These are phyloP conservation scores for Tylopilus vinaceipallidus DNA, from an alignment of 768 basidiomycete species.

Conservation along the genomic window DNA sequence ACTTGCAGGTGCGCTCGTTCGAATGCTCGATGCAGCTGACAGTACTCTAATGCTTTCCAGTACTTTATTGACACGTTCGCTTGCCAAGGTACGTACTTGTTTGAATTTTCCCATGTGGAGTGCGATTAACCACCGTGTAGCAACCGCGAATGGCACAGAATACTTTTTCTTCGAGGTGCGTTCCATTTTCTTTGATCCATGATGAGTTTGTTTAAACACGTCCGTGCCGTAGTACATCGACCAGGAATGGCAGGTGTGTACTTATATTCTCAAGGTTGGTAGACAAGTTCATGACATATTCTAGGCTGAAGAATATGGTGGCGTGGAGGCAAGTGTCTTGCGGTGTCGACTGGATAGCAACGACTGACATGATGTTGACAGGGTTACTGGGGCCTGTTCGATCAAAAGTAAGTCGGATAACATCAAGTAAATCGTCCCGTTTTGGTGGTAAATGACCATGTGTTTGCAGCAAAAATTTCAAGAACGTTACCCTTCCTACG, in stretches of 20 bases:
- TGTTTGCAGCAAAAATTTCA: constrained; percentile 58
- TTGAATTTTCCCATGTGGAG: background rate
- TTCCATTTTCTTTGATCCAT: too few species aligned
- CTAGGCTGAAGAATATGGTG: constrained; percentile 65
- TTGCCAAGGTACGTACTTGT: constrained; percentile 43
- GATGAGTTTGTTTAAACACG: too few species aligned
- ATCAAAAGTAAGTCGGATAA: constrained; percentile 43
- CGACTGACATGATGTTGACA: constrained; percentile 16
- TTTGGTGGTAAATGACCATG: constrained; percentile 23
- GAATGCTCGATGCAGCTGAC: background rate
- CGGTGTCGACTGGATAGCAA: constrained; percentile 1
- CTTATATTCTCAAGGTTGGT: background rate
- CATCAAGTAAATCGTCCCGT: background rate
- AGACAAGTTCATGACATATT: constrained; percentile 14
- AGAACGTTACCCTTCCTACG: constrained; percentile 63
- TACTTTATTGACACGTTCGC: constrained; percentile 84
- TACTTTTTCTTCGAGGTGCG: constrained; percentile 87
- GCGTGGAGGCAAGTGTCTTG: constrained; percentile 57
- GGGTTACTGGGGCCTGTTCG: constrained; percentile 68
- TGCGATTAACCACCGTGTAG: constrained; percentile 27
- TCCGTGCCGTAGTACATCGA: constrained; percentile 56
- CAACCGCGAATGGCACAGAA: constrained; percentile 74
- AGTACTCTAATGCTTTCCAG: constrained; percentile 36
- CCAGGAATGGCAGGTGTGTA: constrained; percentile 74
- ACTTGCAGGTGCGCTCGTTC: constrained; percentile 48